Base-by-base conservation (phyloP, 176 grass and related monocot genomes). In the Paspalum vaginatum region DNA sequence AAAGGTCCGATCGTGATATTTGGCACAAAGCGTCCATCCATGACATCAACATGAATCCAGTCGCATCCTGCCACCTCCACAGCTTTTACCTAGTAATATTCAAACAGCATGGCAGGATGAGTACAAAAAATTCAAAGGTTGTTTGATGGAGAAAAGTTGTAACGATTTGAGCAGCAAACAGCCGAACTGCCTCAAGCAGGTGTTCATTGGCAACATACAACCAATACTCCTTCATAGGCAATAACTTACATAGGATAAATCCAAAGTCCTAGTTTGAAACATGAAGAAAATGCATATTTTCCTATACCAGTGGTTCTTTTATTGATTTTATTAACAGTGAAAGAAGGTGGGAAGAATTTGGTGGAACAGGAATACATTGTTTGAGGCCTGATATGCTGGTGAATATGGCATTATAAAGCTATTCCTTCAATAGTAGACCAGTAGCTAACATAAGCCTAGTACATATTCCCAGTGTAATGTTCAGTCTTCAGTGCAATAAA, bases 11-110 rank as follows among this genome's bases (percentile, higher is more conserved):
- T 99, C 8, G 96, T 99, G 81, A 99, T 99, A 75, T 99, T 95
- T 75, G 96, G 96, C 81, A 95, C 96, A 85, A 99, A 99, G 21
- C 92, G 86, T 6, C 96, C 96, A 55, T 99, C 96, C 96, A 99
- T 99, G 79, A 99, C 96, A 77, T 99, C 96, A 5, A 99, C 96
- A 81, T 99, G 96, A 90, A 99, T 99, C 96, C 96, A 99, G 74
- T 99, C 96, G 68, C 96, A 99, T 79, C 96, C 96, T 67, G 96
- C 96, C 74, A 93, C 71, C 72, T 99, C 96, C 51, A 99, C 96
- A 71, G 90, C 96, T 93, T 99, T 99, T 81, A 99, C 93, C 96
- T 99, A 79, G 42, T 75, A 68, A 81, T 51, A 47, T 27, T 22
- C 47, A 21, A 53, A 39, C 2, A 18, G 0, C n/a, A 56, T 66